Evolutionary conservation across 2,329 filamentous ascomycete species (phyloP), one percentile per base, ranked within the genome.

Genomic region (Colletotrichum australisinense): DNA sequence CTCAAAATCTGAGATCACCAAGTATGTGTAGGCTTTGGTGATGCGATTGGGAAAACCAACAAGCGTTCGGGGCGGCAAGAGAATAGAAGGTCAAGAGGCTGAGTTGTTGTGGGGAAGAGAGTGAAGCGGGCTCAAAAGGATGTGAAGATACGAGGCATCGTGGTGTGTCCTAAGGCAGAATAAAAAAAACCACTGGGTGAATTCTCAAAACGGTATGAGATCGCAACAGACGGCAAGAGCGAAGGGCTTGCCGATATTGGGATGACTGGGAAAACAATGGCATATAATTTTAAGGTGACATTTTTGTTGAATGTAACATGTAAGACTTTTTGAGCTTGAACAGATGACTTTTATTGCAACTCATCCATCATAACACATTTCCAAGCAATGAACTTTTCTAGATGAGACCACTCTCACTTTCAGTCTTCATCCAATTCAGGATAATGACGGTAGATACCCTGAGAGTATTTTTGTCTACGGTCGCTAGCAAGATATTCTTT

Each of bases 401-500:
- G 16, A 35, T 42, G 14, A 11, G 7, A n/a, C 19, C 4, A 11
- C 0, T 22, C 7, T 6, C 16, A 3, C 14, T 5, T 3, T 19
- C 24, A 57, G 22, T 77, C 77, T 55, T 87, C 82, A 56, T 95
- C 93, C 63, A 96, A 81, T 84, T 95, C 93, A 2, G 90, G 87
- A 78, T 96, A 95, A 77, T 93, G 85, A 46, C 94, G 87, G 79
- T 91, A 96, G 56, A 96, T 88, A 1, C 93, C 93, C 74, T 87
- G 82, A 0, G 85, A 84, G 79, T 94, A 96, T 64, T 86, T 81
- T 78, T 88, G 79, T 53, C 93, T 86, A 75, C 91, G 87, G 3
- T 90, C 86, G 80, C 93, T 95, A 24, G 82, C 86, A 64, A 96
- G 81, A 79, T 96, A 96, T 56, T 85, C 88, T 82, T 91, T 92